These are phyloP conservation scores for Aspergillus fischeri DNA, from an alignment of 2,329 filamentous ascomycete species.

Conservation along the genomic window DNA sequence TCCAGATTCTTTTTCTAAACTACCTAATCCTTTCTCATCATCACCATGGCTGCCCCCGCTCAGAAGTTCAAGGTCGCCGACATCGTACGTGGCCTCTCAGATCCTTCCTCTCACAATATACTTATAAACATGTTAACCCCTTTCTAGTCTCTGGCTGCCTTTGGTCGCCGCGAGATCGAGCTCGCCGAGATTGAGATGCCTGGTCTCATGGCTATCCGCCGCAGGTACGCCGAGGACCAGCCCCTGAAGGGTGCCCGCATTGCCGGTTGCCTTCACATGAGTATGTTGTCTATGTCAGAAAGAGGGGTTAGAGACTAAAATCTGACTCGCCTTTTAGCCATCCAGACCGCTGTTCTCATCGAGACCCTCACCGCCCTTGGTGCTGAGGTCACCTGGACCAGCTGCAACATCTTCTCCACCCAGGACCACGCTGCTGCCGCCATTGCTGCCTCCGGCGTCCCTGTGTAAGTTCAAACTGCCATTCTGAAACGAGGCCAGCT, in stretches of 20 bases:
- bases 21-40: constrained; percentile 7
- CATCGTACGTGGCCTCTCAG: constrained; percentile 53
- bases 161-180: constrained; percentile 98
- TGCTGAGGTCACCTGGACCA: constrained; percentile 98
- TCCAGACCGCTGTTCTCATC: constrained; percentile 98
- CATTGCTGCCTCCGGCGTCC: constrained; percentile 88
- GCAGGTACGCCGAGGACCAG: constrained; percentile 89
- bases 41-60: constrained; percentile 68
- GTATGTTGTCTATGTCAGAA: constrained; percentile 40
- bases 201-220: constrained; percentile 91
- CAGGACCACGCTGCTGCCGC: constrained; percentile 97
- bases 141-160: constrained; percentile 75
- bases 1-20: constrained; percentile 6
- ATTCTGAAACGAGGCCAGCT: constrained; percentile 21
- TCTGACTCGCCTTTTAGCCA: constrained; percentile 51
- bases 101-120: not conserved
- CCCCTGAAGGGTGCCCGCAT: constrained; percentile 92
- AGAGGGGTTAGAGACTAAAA: not conserved
- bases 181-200: constrained; percentile 96
- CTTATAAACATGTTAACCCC: constrained; percentile 5
- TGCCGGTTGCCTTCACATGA: constrained; percentile 98
- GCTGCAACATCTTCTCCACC: constrained; percentile 99
- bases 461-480: constrained; percentile 56
- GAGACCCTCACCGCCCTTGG: constrained; percentile 93
- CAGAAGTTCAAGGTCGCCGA: constrained; percentile 98